phyloP scores from a whole-genome alignment of 2,329 filamentous ascomycete genomes.

The Nemania diffusa region DNA sequence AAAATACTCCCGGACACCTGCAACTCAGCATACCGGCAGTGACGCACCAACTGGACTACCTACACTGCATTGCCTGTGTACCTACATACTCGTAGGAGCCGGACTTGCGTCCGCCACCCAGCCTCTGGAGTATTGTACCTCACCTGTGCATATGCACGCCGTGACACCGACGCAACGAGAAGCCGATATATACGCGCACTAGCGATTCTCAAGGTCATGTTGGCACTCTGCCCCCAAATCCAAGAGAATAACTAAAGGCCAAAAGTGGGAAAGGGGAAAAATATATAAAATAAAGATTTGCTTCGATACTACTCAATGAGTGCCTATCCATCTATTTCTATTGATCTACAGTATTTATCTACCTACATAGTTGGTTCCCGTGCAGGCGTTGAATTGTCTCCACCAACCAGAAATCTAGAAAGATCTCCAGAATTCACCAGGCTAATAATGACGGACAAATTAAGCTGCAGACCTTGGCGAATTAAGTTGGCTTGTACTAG shows the following conservation, averaged over 20 bases:
- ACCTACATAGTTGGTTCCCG: too few relatives aligned
- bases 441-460: not conserved
- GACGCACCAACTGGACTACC: not conserved
- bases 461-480: slow-evolving; percentile 2
- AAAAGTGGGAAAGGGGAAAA: too few relatives aligned
- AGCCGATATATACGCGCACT: not conserved
- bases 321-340: not conserved
- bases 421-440: not conserved
- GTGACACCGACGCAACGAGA: not conserved
- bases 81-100: not conserved
- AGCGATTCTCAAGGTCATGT: not conserved
- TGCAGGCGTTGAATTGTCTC: too few relatives aligned
- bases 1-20: not conserved
- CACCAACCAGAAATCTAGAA: slow-evolving; percentile 6
- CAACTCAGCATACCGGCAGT: slow-evolving; percentile 1
- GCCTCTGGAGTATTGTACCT: not conserved
- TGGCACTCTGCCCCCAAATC: not conserved
- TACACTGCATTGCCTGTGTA: not conserved
- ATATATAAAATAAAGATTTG: not conserved
- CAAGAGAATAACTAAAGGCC: not conserved
- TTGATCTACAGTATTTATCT: too few relatives aligned
- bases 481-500: not conserved
- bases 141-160: not conserved
- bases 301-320: not conserved
- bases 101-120: slow-evolving; percentile 5